These are phyloP conservation scores for Clathrospora elynae DNA, from an alignment of 2,329 filamentous ascomycete genomes.

Conservation along the genomic window DNA sequence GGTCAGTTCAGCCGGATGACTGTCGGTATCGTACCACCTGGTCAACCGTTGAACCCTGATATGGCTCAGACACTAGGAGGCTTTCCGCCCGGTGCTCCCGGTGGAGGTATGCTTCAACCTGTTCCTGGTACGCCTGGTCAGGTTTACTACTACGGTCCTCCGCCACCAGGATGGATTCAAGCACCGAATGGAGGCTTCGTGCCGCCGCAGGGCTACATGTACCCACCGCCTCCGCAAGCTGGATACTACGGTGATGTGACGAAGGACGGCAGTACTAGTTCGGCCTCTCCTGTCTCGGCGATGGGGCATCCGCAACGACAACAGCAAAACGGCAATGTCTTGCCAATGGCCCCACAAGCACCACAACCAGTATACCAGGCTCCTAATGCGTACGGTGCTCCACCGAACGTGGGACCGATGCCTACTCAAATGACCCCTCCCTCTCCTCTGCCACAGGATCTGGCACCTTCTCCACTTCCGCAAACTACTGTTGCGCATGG, in stretches of 20 bases:
- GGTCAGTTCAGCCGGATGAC: slow-evolving; percentile 38
- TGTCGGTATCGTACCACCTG: slow-evolving; percentile 36
- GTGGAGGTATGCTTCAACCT: slow-evolving; percentile 7
- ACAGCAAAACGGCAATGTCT: slow-evolving; percentile 9
- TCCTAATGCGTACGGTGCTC: slow-evolving; percentile 5
- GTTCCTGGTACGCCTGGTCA: slow-evolving; percentile 23
- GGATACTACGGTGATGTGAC: slow-evolving; percentile 24
- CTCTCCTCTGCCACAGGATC: slow-evolving; percentile 12
- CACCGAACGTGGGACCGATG: not conserved
- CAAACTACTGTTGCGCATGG: not conserved
- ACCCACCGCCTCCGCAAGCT: slow-evolving; percentile 16
- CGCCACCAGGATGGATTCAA: slow-evolving; percentile 27
- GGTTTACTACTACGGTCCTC: slow-evolving; percentile 32
- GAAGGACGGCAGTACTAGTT: slow-evolving; percentile 20
- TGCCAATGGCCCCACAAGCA: slow-evolving; percentile 14
- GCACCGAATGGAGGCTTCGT: slow-evolving; percentile 25
- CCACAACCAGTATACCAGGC: slow-evolving; percentile 21
- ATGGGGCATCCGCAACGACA: slow-evolving; percentile 2
- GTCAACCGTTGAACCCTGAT: slow-evolving; percentile 29
- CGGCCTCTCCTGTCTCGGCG: slow-evolving; percentile 13
- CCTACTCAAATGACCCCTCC: slow-evolving; percentile 2
- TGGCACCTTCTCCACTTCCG: slow-evolving; percentile 8
- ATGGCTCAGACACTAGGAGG: slow-evolving; percentile 29
- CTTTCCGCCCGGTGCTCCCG: slow-evolving; percentile 10
- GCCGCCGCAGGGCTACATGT: slow-evolving; percentile 26